Percentiles rank a stretch among this genome's conserved stretches.
phyloP scores from a whole-genome alignment of 345 rosid species.

The Corchorus capsularis region DNA sequence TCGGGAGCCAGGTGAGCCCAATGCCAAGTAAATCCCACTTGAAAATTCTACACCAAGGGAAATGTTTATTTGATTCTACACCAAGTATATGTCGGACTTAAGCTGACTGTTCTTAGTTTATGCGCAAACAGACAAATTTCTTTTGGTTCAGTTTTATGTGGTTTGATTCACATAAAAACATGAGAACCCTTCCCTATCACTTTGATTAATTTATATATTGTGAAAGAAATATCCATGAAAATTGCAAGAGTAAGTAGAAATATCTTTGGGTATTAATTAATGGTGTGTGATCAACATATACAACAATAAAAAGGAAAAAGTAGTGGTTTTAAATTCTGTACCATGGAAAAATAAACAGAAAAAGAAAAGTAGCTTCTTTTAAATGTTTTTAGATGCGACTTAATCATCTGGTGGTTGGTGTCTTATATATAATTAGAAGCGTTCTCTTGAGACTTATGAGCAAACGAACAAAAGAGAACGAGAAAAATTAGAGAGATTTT shows the following conservation, averaged over 20 bases:
- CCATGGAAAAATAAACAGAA: background rate
- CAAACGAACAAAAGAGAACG: constrained; percentile 16
- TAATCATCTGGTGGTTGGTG: background rate
- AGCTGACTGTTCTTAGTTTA: background rate
- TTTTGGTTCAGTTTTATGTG: background rate
- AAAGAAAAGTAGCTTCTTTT: background rate
- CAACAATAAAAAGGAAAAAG: background rate
- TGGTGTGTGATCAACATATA: background rate
- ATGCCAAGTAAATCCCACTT: background rate
- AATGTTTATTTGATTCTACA: background rate
- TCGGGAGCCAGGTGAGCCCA: background rate
- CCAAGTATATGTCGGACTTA: background rate
- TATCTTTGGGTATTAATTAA: background rate
- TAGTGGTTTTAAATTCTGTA: background rate
- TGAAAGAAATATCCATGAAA: constrained; percentile 14
- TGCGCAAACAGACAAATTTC: background rate
- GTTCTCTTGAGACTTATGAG: constrained; percentile 3
- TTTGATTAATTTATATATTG: background rate
- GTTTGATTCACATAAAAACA: constrained; percentile 3
- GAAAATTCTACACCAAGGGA: background rate
- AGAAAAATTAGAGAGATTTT: background rate
- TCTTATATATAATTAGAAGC: background rate
- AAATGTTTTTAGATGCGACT: background rate
- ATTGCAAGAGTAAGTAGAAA: background rate
- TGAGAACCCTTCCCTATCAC: background rate